Base-by-base conservation (phyloP, 2,329 filamentous ascomycete species). In the Botryotinia convoluta region DNA sequence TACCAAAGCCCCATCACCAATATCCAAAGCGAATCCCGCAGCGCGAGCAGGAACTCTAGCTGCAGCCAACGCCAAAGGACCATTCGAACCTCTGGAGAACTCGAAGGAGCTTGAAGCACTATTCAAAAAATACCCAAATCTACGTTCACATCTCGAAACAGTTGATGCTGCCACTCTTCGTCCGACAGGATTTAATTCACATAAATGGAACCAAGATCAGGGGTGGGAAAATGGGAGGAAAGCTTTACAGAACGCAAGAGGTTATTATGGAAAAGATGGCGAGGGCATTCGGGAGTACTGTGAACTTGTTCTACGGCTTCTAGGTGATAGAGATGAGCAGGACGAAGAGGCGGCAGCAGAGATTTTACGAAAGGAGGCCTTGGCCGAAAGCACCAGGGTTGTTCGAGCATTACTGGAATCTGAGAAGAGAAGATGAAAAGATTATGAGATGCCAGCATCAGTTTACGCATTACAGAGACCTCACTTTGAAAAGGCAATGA, bases 221-320 rank as follows among this genome's bases (percentile, higher is more conserved):
- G 90, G 89, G 10, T 83, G 90, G 67, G 83, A 86, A 71, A 86
- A 86, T 32, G 90, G 88, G 1, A 85, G 88, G 62, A 83, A 85
- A 32, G 86, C 85, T 22, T 81, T 92, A 73, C 85, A 86, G 60
- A 84, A 81, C 71, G 86, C 87, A 48, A 84, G 87, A 73, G 82
- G 83, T 45, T 83, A 84, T 44, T 83, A 85, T 1, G 84, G 86
- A n/a, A 85, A 86, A 76, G 86, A 86, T 73, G 88, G 88, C 44
- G 88, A 90, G 76, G 89, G 84, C 7, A 83, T 92, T 44, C 83
- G 86, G 70, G 89, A 91, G 80, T 92, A 89, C 77, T 87, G 86
- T 64, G 87, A 88, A 74, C 82, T 91, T 35, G 84, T 91, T 29
- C 78, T 86, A 65, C 83, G 85, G 72, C 80, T 89, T 48, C 82